phyloP scores from a whole-genome alignment of 371 early-diverging fungal genomes.

The Syncephalis plumigaleata region DNA sequence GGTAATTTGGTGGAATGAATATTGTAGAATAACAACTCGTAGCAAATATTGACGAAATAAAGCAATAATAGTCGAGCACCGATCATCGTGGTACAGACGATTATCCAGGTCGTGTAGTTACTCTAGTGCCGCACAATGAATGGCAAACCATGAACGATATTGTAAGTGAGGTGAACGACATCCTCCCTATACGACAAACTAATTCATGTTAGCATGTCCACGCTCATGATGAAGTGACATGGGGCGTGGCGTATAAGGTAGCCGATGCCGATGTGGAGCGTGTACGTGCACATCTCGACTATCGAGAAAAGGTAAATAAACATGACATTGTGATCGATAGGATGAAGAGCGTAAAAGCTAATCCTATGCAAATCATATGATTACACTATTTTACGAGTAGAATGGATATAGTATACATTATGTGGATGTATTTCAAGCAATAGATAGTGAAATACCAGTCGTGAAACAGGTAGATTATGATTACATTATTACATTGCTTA shows the following conservation, averaged over 20 bases:
- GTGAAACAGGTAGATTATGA: conserved; percentile 24
- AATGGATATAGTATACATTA: conserved; percentile 60
- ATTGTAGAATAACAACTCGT: neutral
- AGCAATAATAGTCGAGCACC: conserved; percentile 35
- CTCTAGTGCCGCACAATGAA: conserved; percentile 56
- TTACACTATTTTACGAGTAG: conserved; percentile 10
- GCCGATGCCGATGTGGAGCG: conserved; percentile 32
- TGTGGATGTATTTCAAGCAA: conserved; percentile 41
- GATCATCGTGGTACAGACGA: conserved; percentile 84
- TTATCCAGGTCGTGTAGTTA: conserved; percentile 78
- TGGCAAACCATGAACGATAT: conserved; percentile 24
- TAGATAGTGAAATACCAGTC: conserved; percentile 18
- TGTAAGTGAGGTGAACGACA: neutral
- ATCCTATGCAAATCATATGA: neutral
- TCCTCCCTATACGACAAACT: neutral
- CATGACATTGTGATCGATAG: too few relatives aligned
- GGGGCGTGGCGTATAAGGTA: conserved; percentile 81
- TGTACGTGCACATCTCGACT: conserved; percentile 60
- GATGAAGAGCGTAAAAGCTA: too few relatives aligned
- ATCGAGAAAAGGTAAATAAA: conserved; percentile 60
- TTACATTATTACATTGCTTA: neutral
- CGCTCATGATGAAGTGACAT: conserved; percentile 35
- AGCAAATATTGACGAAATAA: neutral
- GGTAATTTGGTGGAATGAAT: too few relatives aligned
- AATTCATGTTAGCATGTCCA: conserved; percentile 22